phyloP scores from a whole-genome alignment of 352 stramenopile species.

The Globisporangium mamillatum region DNA sequence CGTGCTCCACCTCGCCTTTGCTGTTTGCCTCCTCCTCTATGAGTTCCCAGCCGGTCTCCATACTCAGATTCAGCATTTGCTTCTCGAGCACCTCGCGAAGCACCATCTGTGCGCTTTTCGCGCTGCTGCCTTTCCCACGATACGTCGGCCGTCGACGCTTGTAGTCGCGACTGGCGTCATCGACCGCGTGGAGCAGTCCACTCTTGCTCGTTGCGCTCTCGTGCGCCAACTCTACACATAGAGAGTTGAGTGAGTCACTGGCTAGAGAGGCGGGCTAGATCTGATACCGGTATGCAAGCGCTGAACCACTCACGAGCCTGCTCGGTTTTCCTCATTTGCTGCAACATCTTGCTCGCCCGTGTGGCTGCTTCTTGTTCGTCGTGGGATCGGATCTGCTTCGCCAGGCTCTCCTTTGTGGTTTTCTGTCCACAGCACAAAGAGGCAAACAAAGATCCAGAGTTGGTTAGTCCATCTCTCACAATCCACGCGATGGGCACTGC shows the following conservation, averaged over 20 bases:
- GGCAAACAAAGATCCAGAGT: not conserved
- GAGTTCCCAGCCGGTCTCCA: constrained; percentile 33
- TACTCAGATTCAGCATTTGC: constrained; percentile 56
- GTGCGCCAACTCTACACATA: constrained; percentile 1
- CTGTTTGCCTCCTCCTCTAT: not conserved
- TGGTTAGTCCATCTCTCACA: not conserved
- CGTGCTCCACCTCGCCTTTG: not conserved
- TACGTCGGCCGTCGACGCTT: constrained; percentile 63
- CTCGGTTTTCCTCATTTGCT: constrained; percentile 11
- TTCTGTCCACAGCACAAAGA: constrained; percentile 5
- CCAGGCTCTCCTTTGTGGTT: constrained; percentile 8
- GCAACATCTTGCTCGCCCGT: not conserved
- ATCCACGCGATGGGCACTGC: not conserved
- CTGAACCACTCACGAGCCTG: constrained; percentile 8
- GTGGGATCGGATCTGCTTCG: constrained; percentile 17
- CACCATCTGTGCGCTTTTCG: constrained; percentile 33
- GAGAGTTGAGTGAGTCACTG: not conserved
- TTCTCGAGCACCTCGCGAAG: constrained; percentile 65
- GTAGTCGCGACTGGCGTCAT: constrained; percentile 22
- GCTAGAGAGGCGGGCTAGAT: not conserved
- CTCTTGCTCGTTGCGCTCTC: not conserved
- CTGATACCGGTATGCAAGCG: not conserved
- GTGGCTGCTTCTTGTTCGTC: constrained; percentile 5
- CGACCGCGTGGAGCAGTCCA: constrained; percentile 7
- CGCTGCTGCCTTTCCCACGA: constrained; percentile 35